Conservation (phyloP, 345 rosid species). For the Cardiospermum halicacabum region DNA sequence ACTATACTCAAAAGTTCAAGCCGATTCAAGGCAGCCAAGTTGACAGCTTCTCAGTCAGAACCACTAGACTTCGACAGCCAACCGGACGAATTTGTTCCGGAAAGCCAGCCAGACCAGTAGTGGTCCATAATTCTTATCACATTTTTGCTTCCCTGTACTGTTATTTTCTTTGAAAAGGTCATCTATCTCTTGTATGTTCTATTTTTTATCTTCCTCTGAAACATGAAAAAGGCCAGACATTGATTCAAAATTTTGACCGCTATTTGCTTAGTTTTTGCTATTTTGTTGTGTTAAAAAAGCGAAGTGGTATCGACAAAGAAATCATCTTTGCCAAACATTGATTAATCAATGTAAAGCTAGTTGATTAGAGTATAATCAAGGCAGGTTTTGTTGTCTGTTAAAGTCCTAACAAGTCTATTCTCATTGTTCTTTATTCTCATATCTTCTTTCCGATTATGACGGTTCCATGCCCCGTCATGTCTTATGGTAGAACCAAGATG, state of each 20-base stretch:
- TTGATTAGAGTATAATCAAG: background rate
- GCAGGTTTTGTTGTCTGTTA: constrained; percentile 9
- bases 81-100: constrained; percentile 47
- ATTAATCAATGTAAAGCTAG: too few species aligned
- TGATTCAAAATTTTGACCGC: too few species aligned
- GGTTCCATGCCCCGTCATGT: too few species aligned
- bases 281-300: too few species aligned
- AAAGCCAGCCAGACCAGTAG: constrained; percentile 29
- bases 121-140: background rate
- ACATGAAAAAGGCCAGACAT: too few species aligned
- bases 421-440: constrained; percentile 1
- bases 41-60: constrained; percentile 39
- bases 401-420: constrained; percentile 5
- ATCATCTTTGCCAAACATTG: too few species aligned
- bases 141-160: background rate
- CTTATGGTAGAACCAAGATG: too few species aligned
- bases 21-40: constrained; percentile 50
- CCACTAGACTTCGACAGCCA: constrained; percentile 34
- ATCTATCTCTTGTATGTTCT: background rate
- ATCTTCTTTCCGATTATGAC: too few species aligned
- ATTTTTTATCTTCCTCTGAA: too few species aligned
- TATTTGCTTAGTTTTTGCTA: too few species aligned
- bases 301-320: too few species aligned
- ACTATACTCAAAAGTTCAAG: constrained; percentile 46
- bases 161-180: background rate